A percentile compares a stretch with the other conserved stretches of the same genome.
Evolutionary conservation across 2,329 filamentous ascomycete genomes (phyloP).

Genomic region (Ophiostoma novo-ulmi): DNA sequence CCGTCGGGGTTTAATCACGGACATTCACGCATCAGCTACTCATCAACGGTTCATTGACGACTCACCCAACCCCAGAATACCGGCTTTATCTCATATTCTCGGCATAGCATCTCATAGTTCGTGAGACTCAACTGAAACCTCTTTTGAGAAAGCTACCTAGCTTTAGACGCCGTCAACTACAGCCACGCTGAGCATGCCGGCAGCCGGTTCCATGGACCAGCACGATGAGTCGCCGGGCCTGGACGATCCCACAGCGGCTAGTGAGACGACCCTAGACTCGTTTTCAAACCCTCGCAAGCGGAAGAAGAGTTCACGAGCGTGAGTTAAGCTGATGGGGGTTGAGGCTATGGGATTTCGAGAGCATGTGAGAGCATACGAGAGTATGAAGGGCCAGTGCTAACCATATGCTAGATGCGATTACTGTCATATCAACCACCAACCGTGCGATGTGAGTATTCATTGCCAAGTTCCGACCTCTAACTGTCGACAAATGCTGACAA

Average conservation of each 20-base stretch:
- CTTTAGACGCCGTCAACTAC: neutral
- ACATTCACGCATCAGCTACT: neutral
- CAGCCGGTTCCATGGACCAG: slow-evolving; percentile 23
- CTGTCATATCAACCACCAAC: slow-evolving; percentile 45
- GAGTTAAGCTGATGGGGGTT: slow-evolving; percentile 25
- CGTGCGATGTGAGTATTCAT: slow-evolving; percentile 37
- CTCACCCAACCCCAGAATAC: neutral
- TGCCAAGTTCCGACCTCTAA: no score
- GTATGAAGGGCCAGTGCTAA: neutral
- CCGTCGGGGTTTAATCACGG: neutral
- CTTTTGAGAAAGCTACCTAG: neutral
- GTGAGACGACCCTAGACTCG: slow-evolving; percentile 27
- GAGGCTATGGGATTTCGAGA: neutral
- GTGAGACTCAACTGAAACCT: neutral
- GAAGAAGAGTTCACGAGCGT: slow-evolving; percentile 37
- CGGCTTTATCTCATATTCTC: neutral
- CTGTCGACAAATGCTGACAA: neutral
- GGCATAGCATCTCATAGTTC: neutral
- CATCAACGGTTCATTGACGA: neutral
- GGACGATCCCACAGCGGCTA: slow-evolving; percentile 25
- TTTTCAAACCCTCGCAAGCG: slow-evolving; percentile 35
- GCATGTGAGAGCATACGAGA: neutral
- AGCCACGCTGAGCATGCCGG: neutral
- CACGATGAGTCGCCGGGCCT: slow-evolving; percentile 17
- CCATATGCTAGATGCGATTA: slow-evolving; percentile 40